Evolutionary conservation across 2,329 filamentous ascomycete genomes (phyloP).

Genomic region (Talaromyces sp.): DNA sequence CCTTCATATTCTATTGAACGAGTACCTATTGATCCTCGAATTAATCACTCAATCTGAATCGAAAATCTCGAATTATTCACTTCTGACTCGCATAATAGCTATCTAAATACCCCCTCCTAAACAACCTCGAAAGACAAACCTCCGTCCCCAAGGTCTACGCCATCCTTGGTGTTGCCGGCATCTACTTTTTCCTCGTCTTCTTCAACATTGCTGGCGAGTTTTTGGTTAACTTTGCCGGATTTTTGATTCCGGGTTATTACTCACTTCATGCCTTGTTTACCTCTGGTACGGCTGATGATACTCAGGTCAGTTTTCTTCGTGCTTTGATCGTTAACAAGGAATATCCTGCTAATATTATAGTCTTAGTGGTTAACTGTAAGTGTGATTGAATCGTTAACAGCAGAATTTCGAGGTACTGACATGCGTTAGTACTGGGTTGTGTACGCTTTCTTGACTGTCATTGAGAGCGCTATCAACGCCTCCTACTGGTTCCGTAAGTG

Average conservation of each 20-base stretch:
- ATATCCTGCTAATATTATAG: conserved; percentile 17
- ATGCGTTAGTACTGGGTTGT: conserved; percentile 62
- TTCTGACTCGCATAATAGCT: conserved; percentile 45
- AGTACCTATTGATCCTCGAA: not conserved
- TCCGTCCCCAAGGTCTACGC: conserved; percentile 66
- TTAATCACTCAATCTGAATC: not conserved
- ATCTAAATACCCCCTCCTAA: conserved; percentile 64
- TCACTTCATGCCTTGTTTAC: conserved; percentile 63
- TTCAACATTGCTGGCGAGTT: conserved; percentile 69
- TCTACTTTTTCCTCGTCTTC: conserved; percentile 69
- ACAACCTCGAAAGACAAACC: conserved; percentile 66
- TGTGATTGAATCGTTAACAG: conserved; percentile 14
- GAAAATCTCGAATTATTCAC: not conserved
- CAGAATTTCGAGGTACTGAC: not conserved
- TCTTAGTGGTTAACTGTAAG: conserved; percentile 59
- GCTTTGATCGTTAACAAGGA: not conserved
- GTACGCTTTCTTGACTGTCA: conserved; percentile 62
- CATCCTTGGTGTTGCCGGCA: conserved; percentile 59
- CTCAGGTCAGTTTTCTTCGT: conserved; percentile 50
- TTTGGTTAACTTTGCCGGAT: conserved; percentile 65
- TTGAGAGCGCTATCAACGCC: conserved; percentile 64
- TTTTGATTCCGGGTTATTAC: conserved; percentile 64
- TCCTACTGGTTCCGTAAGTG: conserved; percentile 65
- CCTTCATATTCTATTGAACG: not conserved
- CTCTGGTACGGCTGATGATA: conserved; percentile 59